phyloP scores from a whole-genome alignment of 208 protist species.

The Trypanosoma congolense region DNA sequence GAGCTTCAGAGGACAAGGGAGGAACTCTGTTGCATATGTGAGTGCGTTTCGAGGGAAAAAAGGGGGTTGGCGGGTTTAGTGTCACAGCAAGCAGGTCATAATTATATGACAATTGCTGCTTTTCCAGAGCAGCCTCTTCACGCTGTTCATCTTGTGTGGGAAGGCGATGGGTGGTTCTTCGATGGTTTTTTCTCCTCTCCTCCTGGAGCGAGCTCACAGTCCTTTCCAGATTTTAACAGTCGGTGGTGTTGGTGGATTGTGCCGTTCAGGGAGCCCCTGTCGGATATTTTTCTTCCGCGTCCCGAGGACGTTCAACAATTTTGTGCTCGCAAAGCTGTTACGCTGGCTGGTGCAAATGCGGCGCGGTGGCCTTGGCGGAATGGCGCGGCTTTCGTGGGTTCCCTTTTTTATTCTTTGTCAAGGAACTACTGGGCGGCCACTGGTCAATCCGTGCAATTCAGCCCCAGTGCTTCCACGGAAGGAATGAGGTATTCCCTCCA shows the following conservation, averaged over 20 bases:
- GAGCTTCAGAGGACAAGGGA: constrained; percentile 12
- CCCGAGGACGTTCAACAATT: constrained; percentile 10
- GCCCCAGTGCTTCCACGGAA: background rate
- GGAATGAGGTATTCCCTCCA: background rate
- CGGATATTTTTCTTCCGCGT: background rate
- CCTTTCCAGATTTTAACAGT: background rate
- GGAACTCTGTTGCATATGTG: too few species aligned
- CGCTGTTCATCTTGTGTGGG: constrained; percentile 13
- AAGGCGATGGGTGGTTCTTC: constrained; percentile 15
- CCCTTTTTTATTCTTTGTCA: background rate
- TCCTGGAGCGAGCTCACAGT: background rate
- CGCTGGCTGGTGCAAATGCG: constrained; percentile 1
- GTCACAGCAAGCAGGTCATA: background rate
- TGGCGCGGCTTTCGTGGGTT: background rate
- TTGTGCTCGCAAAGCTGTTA: background rate
- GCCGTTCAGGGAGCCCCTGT: constrained; percentile 2
- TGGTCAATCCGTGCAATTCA: constrained; percentile 1
- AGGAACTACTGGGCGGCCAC: constrained; percentile 14
- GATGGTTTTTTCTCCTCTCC: constrained; percentile 5
- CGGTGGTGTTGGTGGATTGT: constrained; percentile 13
- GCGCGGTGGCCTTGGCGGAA: background rate
- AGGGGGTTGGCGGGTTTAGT: background rate
- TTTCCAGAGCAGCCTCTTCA: background rate
- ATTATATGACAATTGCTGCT: background rate
- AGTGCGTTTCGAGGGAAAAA: too few species aligned